Evolutionary conservation across 805 yeast species (phyloP).

Genomic region (Scheffersomyces ergatensis): DNA sequence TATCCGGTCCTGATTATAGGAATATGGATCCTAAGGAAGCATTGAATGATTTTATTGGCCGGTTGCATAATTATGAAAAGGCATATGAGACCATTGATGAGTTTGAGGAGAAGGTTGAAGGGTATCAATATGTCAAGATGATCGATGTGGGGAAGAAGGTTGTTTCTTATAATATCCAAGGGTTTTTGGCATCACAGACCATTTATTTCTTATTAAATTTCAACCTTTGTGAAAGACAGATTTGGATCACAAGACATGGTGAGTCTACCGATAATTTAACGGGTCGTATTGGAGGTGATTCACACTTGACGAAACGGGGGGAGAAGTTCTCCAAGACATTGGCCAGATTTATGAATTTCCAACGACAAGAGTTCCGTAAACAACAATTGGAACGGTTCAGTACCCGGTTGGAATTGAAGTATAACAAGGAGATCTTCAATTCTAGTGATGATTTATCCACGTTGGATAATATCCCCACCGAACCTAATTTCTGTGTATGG

Average conservation of each 20-base stretch:
- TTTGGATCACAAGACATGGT: slow-evolving; percentile 95
- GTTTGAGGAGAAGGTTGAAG: slow-evolving; percentile 62
- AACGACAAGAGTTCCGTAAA: slow-evolving; percentile 65
- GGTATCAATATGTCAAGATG: slow-evolving; percentile 88
- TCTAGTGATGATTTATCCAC: slow-evolving; percentile 17
- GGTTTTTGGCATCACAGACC: slow-evolving; percentile 87
- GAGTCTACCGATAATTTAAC: slow-evolving; percentile 81
- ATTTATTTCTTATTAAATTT: slow-evolving; percentile 86
- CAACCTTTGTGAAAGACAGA: slow-evolving; percentile 84
- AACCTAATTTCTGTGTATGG: slow-evolving; percentile 86
- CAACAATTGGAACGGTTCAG: slow-evolving; percentile 57
- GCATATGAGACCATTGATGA: slow-evolving; percentile 92
- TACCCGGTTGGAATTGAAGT: slow-evolving; percentile 42
- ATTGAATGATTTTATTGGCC: slow-evolving; percentile 73
- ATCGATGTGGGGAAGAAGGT: slow-evolving; percentile 94
- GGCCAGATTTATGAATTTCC: slow-evolving; percentile 68
- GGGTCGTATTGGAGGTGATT: slow-evolving; percentile 93
- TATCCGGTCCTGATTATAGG: slow-evolving; percentile 90
- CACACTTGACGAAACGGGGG: slow-evolving; percentile 78
- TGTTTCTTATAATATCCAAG: slow-evolving; percentile 85
- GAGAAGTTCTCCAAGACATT: slow-evolving; percentile 68
- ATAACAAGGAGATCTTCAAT: slow-evolving; percentile 23
- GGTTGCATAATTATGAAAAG: slow-evolving; percentile 78
- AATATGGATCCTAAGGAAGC: slow-evolving; percentile 83
- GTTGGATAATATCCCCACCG: slow-evolving; percentile 38